These are phyloP conservation scores for Protomyces inundatus DNA, from an alignment of 1,139 yeast species.

Conservation along the genomic window DNA sequence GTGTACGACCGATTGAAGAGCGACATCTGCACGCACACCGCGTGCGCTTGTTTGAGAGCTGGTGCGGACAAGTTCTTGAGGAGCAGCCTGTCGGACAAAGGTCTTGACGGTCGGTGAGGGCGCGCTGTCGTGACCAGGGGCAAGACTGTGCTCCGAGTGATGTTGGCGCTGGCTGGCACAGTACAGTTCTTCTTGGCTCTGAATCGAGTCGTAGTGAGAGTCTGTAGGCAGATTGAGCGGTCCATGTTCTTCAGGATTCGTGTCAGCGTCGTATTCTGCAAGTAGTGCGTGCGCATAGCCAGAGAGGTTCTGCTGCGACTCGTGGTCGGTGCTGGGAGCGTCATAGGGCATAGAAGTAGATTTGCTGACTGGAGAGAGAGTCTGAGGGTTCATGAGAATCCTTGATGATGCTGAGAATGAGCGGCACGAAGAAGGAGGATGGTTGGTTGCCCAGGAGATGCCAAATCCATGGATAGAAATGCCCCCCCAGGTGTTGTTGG, in stretches of 20 bases:
- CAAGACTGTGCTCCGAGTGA: neutral
- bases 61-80: conserved; percentile 11
- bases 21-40: conserved; percentile 8
- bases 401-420: no score
- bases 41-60: neutral
- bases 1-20: conserved; percentile 1
- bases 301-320: neutral
- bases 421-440: no score
- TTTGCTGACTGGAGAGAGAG: no score
- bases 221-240: neutral
- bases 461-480: no score
- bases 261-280: neutral
- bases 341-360: neutral
- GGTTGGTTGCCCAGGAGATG: no score
- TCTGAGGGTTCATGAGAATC: no score
- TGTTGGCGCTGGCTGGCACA: neutral
- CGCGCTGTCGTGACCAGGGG: neutral
- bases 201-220: neutral
- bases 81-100: conserved; percentile 16
- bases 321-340: neutral
- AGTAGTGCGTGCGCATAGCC: neutral
- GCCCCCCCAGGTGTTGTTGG: no score
- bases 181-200: neutral
- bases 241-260: no score
- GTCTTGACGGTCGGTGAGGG: neutral